Evolutionary conservation across 2,329 filamentous ascomycete species (phyloP), one percentile per base, ranked within the genome.

Genomic region (Colletotrichum limetticola): DNA sequence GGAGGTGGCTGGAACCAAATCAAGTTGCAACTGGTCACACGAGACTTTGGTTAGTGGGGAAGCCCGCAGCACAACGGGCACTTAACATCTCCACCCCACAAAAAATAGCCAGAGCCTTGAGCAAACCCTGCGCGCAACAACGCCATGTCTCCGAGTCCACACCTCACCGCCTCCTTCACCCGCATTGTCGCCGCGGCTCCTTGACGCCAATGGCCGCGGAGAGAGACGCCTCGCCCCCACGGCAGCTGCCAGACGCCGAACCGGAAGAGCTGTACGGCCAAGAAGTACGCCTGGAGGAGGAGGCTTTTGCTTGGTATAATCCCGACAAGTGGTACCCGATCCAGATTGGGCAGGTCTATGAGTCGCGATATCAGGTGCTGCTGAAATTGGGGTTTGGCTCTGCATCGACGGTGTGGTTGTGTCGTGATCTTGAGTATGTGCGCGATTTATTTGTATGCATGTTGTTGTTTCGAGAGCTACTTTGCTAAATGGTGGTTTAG

Each of bases 351-450:
- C 67, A 79, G 16, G 53, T 78, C 2, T 72, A 79, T 28, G 66
- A 66, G 52, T 72, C 71, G 4, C 72, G 75, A 1, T 79, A 79
- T 24, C 71, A 79, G 14, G 76, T 78, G 4, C 66, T 78, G 1
- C 75, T 76, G 3, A 80, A 80, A 62, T 71, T 79, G 19, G 78
- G 79, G 1, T 79, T 75, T 35, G 78, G 79, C 8, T 75, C 76
- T 4, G 75, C 72, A 5, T 80, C 79, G 1, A 79, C 78, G 0
- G 75, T 74, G 11, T 79, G 78, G 78, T 64, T 78, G 5, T 77
- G 75, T 19, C 75, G 75, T 8, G 78, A 80, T 62, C 59, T 76
- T 7, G 9, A 64, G 77, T 79, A 61, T 12, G 63, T 74, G 14
- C 3, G 5, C 4, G 1, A 14, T 2, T 5, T 16, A 19, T 11